Percentiles rank a stretch among this genome's conserved stretches.
Conservation (phyloP, 768 basidiomycete genomes). For the Chlorophyllum brunneum region DNA sequence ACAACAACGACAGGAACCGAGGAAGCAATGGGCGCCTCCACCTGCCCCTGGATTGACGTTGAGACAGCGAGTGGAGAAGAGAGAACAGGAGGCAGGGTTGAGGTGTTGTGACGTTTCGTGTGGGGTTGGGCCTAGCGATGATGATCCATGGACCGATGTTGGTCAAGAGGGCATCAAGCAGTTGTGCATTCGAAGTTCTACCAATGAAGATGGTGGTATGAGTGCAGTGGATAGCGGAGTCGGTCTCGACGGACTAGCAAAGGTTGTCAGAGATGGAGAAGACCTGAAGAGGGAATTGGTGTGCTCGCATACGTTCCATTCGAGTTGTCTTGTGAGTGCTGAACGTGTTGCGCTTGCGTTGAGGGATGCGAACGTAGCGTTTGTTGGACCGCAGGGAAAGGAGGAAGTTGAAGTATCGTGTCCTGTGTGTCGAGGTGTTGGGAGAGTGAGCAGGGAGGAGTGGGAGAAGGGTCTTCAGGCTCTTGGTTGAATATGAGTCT, state of each 20-base stretch:
- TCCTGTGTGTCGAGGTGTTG: conserved; percentile 65
- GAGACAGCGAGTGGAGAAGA: conserved; percentile 68
- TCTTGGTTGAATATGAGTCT: conserved; percentile 10
- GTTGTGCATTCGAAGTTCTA: conserved; percentile 32
- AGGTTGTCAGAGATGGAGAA: too few species aligned
- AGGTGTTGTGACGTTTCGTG: conserved; percentile 73
- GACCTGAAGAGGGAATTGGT: too few species aligned
- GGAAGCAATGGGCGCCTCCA: conserved; percentile 56
- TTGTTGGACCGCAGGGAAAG: conserved; percentile 24
- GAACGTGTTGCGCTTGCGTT: conserved; percentile 61
- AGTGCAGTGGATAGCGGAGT: not conserved
- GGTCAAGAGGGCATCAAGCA: conserved; percentile 29
- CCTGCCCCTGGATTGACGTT: conserved; percentile 65
- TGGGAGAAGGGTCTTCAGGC: conserved; percentile 50
- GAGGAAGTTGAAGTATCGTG: conserved; percentile 65
- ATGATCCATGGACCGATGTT: conserved; percentile 48
- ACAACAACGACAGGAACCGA: conserved; percentile 19
- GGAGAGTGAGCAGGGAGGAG: conserved; percentile 52
- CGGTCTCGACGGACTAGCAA: conserved; percentile 8
- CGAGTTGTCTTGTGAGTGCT: conserved; percentile 67
- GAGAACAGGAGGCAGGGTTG: conserved; percentile 68
- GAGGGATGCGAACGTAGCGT: conserved; percentile 48
- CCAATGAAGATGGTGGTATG: too few species aligned
- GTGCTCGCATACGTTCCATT: conserved; percentile 70
- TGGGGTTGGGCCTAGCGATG: conserved; percentile 71